Base-by-base conservation (phyloP, 2,329 filamentous ascomycete species). In the Neurospora sp. region DNA sequence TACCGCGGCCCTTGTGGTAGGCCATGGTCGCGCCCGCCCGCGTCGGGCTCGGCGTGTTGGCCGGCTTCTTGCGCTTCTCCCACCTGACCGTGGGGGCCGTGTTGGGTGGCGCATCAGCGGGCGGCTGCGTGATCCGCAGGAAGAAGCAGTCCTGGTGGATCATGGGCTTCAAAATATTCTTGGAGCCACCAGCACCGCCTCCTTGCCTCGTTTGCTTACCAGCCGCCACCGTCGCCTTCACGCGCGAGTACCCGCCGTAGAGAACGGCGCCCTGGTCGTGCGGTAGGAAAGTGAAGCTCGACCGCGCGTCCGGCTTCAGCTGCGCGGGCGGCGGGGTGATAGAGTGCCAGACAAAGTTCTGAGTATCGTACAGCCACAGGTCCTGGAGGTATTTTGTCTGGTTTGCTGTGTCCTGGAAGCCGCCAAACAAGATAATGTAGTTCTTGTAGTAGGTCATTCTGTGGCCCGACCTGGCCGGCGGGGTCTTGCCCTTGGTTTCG, bases 111-210 rank as follows among this genome's bases (percentile, higher is more conserved):
- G 90, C 87, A 69, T 95, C 93, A 0, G 89, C 76, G 0, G 86
- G 79, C 0, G 94, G 92, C 19, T 89, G 91, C 0, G 87, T 89
- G 78, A 98, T 90, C 13, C 93, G 89, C 42, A 99, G 84, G 78
- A 93, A 96, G 89, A 95, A 99, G 72, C 93, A 96, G 79, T 99
- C 96, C 78, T 97, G 92, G 78, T 99, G 94, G 15, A 98, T 88
- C 80, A 97, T 87, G 11, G 96, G 94, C 76, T 94, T 92, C 72
- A 97, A 82, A 2, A 93, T 86, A 77, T 92, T 93, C 72, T 89
- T 88, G 74, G 90, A 87, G 7, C 86, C 85, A 73, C 86, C 85
- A 17, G 82, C 84, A 2, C 70, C 71, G 13, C 69, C 66, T 66
- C 71, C 70, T 7, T 86, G 83, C 28, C 88, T 90, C 42, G 85